Evolutionary conservation across 169 alveolate genomes (phyloP), one percentile per base, ranked within the genome.

Genomic region (Plasmodium fragile): DNA sequence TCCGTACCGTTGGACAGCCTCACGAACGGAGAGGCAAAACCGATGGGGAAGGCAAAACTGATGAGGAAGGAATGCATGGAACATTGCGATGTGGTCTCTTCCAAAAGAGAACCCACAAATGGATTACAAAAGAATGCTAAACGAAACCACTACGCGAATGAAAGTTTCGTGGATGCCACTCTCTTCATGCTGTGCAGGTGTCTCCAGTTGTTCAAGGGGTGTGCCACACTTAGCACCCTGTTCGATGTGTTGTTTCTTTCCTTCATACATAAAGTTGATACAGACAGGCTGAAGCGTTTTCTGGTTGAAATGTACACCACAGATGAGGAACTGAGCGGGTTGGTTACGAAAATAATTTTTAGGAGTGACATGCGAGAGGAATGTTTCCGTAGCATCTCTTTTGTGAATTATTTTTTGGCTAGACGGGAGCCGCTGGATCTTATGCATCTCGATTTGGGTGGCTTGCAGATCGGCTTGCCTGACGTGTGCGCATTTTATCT

Each of bases 171-270:
- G 25, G 75, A 89, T 6, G 71, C 28, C 28, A 78, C 90, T 16
- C 81, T 89, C 81, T 89, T 10, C 18, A 89, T 89, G 30, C 53
- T 89, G 39, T 89, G 90, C 36, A 78, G 43, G 78, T 89, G 94
- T 3, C 32, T 89, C 28, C 22, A 72, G 45, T 4, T 79, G 25
- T 89, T 89, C 70, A 78, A 78, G 4, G 71, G 55, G 3, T 55
- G 89, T 77, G 49, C 36, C 32, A 16, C 81, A 32, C 72, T 89
- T 43, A 52, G 52, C 65, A 30, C 55, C 2, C 36, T 89, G 22
- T 89, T 89, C 43, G 94, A 89, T 41, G 25, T 89, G 22, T 78
- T 89, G 72, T 89, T 89, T 89, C 70, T 78, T 41, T 78, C 70
- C 18, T 89, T 89, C 34, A 78, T 89, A 10, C 18, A 55, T 32